phyloP scores from a whole-genome alignment of 2,329 filamentous ascomycete genomes.

The Tolypocladium ovalisporum region DNA sequence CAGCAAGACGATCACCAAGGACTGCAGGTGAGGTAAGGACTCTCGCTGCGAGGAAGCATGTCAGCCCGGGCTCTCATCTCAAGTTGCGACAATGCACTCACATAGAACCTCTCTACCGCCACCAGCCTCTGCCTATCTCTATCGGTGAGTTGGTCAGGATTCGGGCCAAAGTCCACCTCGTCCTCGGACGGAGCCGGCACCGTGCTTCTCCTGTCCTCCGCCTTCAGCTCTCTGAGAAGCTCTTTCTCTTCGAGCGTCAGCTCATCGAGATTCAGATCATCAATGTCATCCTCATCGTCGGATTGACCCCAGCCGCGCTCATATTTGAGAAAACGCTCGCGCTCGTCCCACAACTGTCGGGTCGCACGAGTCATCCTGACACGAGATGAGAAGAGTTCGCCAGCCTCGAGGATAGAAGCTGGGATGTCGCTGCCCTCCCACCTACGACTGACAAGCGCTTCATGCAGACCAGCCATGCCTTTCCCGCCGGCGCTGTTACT shows the following conservation, averaged over 20 bases:
- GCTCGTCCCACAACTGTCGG: slow-evolving; percentile 88
- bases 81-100: slow-evolving; percentile 33
- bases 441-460: slow-evolving; percentile 66
- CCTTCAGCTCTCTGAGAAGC: slow-evolving; percentile 29
- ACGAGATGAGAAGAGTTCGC: slow-evolving; percentile 78
- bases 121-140: slow-evolving; percentile 54
- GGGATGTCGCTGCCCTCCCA: slow-evolving; percentile 96
- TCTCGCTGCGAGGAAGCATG: slow-evolving; percentile 42
- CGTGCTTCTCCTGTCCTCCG: slow-evolving; percentile 21
- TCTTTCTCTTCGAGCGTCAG: slow-evolving; percentile 28
- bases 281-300: slow-evolving; percentile 30
- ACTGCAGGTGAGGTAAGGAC: slow-evolving; percentile 78
- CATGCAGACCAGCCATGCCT: slow-evolving; percentile 69
- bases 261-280: slow-evolving; percentile 36
- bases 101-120: slow-evolving; percentile 75
- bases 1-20: slow-evolving; percentile 81
- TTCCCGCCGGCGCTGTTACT: slow-evolving; percentile 90
- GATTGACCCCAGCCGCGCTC: slow-evolving; percentile 69
- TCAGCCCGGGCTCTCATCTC: neutral
- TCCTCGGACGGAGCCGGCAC: slow-evolving; percentile 10
- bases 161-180: slow-evolving; percentile 35
- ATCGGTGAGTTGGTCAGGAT: slow-evolving; percentile 33
- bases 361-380: slow-evolving; percentile 88
- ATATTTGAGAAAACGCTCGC: slow-evolving; percentile 82
- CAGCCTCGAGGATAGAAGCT: slow-evolving; percentile 88